Base-by-base conservation (phyloP, 2,329 filamentous ascomycete genomes). In the Fonsecaea monophora region DNA sequence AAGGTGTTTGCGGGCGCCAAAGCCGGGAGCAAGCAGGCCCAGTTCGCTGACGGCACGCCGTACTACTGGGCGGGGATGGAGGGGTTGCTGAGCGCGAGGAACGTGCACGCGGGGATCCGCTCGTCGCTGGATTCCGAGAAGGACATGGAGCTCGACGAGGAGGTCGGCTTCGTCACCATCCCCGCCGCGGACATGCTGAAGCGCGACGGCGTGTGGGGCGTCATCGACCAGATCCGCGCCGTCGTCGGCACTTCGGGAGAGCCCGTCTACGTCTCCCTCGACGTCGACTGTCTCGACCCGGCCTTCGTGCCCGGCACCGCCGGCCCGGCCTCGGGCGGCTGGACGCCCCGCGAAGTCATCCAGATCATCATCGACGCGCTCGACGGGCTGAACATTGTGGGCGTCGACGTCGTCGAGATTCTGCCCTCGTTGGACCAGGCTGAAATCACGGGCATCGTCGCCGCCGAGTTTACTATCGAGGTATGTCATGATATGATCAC, bases 371-470 rank as follows among this genome's bases (percentile, higher is more conserved):
- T 68, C 8, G 61, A 64, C 9, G 65, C 50, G 4, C 50, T 68
- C 1, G 62, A 64, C 4, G 66, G 62, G 9, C 15, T 68, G 57
- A 62, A 68, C n/a, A 58, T 68, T 10, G 66, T 68, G 9, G 66
- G 62, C 3, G 66, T 59, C n/a, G 66, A 68, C 59, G 62, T 68
- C 5, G 66, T 68, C 0, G 66, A 68, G 62, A 53, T 68, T 4
- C 50, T 59, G 7, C 66, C 66, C 7, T 25, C 21, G 7, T 15
- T 58, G 18, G 66, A 68, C 48, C 21, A 58, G 18, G 66, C 66
- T 4, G 66, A 68, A 32, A 62, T 68, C 15, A 68, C 66, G 4
- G 50, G 45, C n/a, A 68, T 68, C 9, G 66, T 62, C 4, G 66
- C 66, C 13, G 66, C 66, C 8, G 66, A 68, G 35, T 63, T 67